Conservation (phyloP, 768 basidiomycete genomes). For the Boletus tomentosulus region DNA sequence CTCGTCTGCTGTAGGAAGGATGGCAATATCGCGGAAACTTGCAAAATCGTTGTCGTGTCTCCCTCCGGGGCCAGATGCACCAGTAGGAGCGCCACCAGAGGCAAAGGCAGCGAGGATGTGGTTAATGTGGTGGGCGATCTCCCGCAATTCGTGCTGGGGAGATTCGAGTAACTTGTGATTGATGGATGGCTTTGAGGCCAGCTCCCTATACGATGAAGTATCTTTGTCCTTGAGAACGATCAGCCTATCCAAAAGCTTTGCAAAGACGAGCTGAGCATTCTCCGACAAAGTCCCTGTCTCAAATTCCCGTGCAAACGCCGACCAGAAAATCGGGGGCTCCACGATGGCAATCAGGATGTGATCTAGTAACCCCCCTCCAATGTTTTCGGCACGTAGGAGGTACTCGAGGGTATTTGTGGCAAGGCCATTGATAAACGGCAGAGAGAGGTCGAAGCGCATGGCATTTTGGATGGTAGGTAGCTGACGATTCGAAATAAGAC, state of each 20-base stretch:
- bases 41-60: conserved; percentile 67
- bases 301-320: conserved; percentile 33
- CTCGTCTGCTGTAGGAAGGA: conserved; percentile 65
- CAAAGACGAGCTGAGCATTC: conserved; percentile 39
- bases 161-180: conserved; percentile 25
- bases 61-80: conserved; percentile 46
- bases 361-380: conserved; percentile 44
- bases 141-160: conserved; percentile 22
- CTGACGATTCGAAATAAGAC: conserved; percentile 37
- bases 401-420: conserved; percentile 37
- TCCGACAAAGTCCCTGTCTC: conserved; percentile 29
- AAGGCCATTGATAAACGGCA: conserved; percentile 41
- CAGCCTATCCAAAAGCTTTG: conserved; percentile 48
- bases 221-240: conserved; percentile 34
- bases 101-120: conserved; percentile 32
- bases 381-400: conserved; percentile 34
- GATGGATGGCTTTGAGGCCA: conserved; percentile 34
- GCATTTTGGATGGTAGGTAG: conserved; percentile 38
- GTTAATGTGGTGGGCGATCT: conserved; percentile 41
- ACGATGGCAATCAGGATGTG: conserved; percentile 41
- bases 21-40: conserved; percentile 56
- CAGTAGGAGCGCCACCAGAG: conserved; percentile 18
- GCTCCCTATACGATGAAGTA: conserved; percentile 35
- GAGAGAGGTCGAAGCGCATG: conserved; percentile 39
- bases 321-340: conserved; percentile 54